Conservation (phyloP, 768 basidiomycete genomes). For the Psilocybe cyanescens region DNA sequence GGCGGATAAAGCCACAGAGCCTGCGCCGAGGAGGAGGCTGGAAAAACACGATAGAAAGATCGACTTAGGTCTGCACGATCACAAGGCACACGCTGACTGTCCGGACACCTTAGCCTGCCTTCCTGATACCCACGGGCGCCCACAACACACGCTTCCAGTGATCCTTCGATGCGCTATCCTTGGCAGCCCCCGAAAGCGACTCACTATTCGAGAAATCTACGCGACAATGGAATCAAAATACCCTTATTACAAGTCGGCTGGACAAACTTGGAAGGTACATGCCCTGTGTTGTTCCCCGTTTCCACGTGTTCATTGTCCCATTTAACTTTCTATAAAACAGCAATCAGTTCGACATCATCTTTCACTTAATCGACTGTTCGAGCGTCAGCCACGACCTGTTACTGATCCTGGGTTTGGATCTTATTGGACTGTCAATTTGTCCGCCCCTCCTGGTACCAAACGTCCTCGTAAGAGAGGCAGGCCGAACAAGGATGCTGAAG, state of each 20-base stretch:
- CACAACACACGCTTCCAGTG: conserved; percentile 84
- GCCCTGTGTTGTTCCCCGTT: conserved; percentile 12
- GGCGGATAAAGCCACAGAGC: conserved; percentile 19
- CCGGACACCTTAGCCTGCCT: conserved; percentile 79
- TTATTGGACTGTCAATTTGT: conserved; percentile 88
- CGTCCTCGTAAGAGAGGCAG: conserved; percentile 82
- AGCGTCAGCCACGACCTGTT: conserved; percentile 79
- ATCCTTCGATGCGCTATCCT: conserved; percentile 86
- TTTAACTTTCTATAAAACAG: conserved; percentile 37
- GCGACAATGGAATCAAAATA: conserved; percentile 88
- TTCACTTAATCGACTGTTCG: conserved; percentile 81
- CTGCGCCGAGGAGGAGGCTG: conserved; percentile 28
- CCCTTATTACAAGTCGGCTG: conserved; percentile 78
- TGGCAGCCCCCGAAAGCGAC: conserved; percentile 70
- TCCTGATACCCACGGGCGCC: conserved; percentile 77
- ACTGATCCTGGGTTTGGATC: conserved; percentile 88
- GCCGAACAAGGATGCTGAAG: conserved; percentile 48
- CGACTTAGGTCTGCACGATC: conserved; percentile 41
- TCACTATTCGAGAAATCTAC: conserved; percentile 86
- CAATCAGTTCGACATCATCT: conserved; percentile 90
- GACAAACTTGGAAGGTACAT: conserved; percentile 83
- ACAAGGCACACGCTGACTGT: conserved; percentile 74
- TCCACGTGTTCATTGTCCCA: conserved; percentile 16
- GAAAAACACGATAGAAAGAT: conserved; percentile 31
- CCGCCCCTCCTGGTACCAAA: conserved; percentile 86